Evolutionary conservation across 345 rosid genomes (phyloP).

Genomic region (Syzygium oleosum): DNA sequence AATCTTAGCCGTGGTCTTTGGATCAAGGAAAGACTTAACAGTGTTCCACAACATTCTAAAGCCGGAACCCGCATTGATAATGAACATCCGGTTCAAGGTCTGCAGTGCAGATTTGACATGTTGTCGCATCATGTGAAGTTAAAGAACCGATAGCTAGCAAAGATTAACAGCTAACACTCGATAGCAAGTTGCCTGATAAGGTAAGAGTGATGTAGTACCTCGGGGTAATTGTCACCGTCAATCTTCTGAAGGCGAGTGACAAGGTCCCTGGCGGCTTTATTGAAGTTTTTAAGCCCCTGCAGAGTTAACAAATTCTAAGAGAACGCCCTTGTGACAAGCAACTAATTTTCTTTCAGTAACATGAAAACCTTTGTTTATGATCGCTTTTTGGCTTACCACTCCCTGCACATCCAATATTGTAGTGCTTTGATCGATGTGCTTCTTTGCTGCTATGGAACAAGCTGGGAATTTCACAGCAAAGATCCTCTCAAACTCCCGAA

Average conservation of each 20-base stretch:
- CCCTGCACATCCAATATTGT: slow-evolving; percentile 97
- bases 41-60: slow-evolving; percentile 99
- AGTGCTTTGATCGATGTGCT: slow-evolving; percentile 89
- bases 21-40: slow-evolving; percentile 91
- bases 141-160: background rate
- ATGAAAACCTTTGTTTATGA: background rate
- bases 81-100: slow-evolving; percentile 96
- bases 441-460: slow-evolving; percentile 81
- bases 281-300: slow-evolving; percentile 88
- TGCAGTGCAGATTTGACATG: slow-evolving; percentile 13
- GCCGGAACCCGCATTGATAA: slow-evolving; percentile 97
- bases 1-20: slow-evolving; percentile 93
- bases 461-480: slow-evolving; percentile 77
- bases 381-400: slow-evolving; percentile 56
- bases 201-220: slow-evolving; percentile 34
- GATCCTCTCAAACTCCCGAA: slow-evolving; percentile 85
- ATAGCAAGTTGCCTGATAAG: background rate
- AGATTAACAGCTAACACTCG: background rate
- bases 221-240: slow-evolving; percentile 94
- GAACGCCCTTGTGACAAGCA: background rate
- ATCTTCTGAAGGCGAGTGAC: slow-evolving; percentile 71
- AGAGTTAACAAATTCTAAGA: background rate
- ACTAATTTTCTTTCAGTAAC: background rate
- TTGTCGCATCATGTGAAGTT: background rate
- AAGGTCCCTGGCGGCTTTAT: slow-evolving; percentile 90